These are phyloP conservation scores for Candida germanica DNA, from an alignment of 805 yeast genomes.

Conservation along the genomic window DNA sequence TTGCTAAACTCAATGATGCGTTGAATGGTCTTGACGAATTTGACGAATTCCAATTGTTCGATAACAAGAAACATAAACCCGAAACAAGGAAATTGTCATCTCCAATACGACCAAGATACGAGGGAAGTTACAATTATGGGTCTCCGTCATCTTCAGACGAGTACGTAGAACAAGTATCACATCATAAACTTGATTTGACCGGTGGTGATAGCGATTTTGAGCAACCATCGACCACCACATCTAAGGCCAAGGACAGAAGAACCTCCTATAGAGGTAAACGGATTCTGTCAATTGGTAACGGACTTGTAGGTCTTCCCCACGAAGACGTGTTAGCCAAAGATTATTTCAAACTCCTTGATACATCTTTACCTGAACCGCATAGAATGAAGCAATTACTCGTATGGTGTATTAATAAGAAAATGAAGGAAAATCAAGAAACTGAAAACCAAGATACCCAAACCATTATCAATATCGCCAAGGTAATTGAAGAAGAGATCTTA, in stretches of 20 bases:
- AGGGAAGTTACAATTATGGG: slow-evolving; percentile 9
- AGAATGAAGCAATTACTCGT: slow-evolving; percentile 64
- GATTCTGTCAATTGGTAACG: slow-evolving; percentile 72
- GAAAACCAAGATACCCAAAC: slow-evolving; percentile 36
- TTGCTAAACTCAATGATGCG: slow-evolving; percentile 20
- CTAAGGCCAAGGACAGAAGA: slow-evolving; percentile 33
- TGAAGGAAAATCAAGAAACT: slow-evolving; percentile 27
- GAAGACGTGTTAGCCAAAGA: slow-evolving; percentile 51
- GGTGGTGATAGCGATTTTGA: slow-evolving; percentile 9
- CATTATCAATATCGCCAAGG: slow-evolving; percentile 52
- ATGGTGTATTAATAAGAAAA: slow-evolving; percentile 61
- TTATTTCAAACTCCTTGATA: slow-evolving; percentile 61
- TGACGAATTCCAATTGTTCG: not conserved
- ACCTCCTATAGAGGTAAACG: slow-evolving; percentile 67
- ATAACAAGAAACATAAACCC: not conserved
- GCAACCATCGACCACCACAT: slow-evolving; percentile 15
- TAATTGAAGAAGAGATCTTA: slow-evolving; percentile 61
- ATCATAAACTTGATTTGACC: slow-evolving; percentile 21
- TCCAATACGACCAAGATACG: slow-evolving; percentile 17
- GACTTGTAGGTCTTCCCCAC: slow-evolving; percentile 66
- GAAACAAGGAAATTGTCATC: slow-evolving; percentile 9
- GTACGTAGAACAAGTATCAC: slow-evolving; percentile 30
- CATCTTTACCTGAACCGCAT: slow-evolving; percentile 66
- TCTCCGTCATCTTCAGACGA: slow-evolving; percentile 13
- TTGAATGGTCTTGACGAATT: slow-evolving; percentile 8